Evolutionary conservation across 306 rosid genomes (phyloP).

Genomic region (Gastrolobium villosum): DNA sequence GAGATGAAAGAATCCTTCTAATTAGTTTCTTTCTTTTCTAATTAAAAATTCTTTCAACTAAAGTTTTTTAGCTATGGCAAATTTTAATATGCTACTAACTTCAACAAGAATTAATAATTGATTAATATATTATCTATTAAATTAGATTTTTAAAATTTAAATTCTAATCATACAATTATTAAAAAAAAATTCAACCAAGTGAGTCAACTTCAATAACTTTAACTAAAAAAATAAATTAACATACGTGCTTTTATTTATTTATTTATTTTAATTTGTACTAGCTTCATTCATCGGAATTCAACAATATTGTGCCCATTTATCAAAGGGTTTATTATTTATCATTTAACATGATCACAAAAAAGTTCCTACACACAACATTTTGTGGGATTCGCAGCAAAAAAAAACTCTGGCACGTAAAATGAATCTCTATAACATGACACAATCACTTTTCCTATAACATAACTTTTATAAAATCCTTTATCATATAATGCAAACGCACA

Average conservation of each 20-base stretch:
- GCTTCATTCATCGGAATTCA: constrained; percentile 12
- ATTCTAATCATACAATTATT: not conserved
- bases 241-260: too few species aligned
- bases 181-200: not conserved
- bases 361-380: too few species aligned
- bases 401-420: too few species aligned
- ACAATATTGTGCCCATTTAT: not conserved
- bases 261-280: not conserved
- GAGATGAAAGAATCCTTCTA: not conserved
- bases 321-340: too few species aligned
- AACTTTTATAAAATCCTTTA: too few species aligned
- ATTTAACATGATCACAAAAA: too few species aligned
- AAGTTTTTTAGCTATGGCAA: not conserved
- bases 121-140: not conserved
- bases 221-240: not conserved
- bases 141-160: not conserved
- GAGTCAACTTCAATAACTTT: not conserved
- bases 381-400: too few species aligned
- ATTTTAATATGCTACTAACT: not conserved
- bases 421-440: too few species aligned
- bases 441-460: too few species aligned
- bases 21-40: not conserved
- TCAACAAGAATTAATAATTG: not conserved
- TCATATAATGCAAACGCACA: too few species aligned
- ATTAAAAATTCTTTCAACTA: not conserved